These are phyloP conservation scores for Erysimum cheiri DNA, from an alignment of 441 rosid genomes.

Conservation along the genomic window DNA sequence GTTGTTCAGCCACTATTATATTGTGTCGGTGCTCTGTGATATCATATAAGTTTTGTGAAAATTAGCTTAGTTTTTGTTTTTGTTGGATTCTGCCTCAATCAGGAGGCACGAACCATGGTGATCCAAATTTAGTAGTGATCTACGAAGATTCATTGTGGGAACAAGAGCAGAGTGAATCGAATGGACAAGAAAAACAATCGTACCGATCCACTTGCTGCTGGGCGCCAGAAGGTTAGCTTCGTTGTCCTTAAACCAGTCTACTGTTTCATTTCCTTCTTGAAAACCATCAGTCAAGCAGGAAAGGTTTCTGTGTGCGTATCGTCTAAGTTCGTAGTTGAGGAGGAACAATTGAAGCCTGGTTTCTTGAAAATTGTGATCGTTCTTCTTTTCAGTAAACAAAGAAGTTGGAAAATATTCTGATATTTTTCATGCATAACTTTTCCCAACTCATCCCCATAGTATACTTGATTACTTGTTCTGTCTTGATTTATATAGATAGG, in stretches of 20 bases:
- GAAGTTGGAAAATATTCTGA: conserved; percentile 1
- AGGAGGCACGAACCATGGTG: conserved; percentile 50
- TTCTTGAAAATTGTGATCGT: not conserved
- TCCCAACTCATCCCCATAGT: conserved; percentile 3
- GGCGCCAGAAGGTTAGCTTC: conserved; percentile 84
- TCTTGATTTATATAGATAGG: not conserved
- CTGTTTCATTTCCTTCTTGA: conserved; percentile 20
- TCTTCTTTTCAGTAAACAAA: not conserved
- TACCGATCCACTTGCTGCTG: conserved; percentile 90
- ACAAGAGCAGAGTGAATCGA: conserved; percentile 49
- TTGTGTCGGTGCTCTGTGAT: conserved; percentile 41
- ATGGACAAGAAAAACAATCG: conserved; percentile 98
- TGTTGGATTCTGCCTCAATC: conserved; percentile 31
- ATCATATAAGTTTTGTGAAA: conserved; percentile 20
- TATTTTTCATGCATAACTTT: not conserved
- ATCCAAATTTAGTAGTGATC: conserved; percentile 45
- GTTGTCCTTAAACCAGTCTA: conserved; percentile 7
- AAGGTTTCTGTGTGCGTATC: not conserved
- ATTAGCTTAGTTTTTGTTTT: conserved; percentile 4
- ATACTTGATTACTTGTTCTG: conserved; percentile 31
- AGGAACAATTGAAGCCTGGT: conserved; percentile 15
- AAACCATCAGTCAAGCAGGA: conserved; percentile 4
- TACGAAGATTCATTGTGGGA: conserved; percentile 42
- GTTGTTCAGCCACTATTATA: conserved; percentile 15
- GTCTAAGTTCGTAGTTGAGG: conserved; percentile 15